Evolutionary conservation across 1,284 basidiomycete species (phyloP), one percentile per base, ranked within the genome.

Genomic region (Pascua sp.): DNA sequence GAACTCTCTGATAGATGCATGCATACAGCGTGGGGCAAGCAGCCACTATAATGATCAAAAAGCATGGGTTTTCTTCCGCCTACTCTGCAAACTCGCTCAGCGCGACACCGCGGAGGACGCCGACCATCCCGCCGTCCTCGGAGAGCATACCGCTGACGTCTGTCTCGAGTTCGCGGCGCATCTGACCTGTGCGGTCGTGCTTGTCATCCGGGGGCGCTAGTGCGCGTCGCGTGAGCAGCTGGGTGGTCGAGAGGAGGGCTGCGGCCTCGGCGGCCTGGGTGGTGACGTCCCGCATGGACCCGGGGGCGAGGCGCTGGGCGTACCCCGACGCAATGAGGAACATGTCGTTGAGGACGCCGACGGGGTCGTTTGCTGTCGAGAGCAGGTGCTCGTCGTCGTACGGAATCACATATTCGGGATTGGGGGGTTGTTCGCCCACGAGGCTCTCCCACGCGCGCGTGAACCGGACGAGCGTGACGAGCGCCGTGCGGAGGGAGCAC

Each of bases 361-460:
- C 57, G 5, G 72, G 67, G 55, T 76, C 73, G 39, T 54, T 50
- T 3, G 57, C 36, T 1, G 67, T 54, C 11, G 64, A 57, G 10
- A 53, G 40, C 10, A 48, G 13, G 17, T 56, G 57, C 38, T 63
- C 67, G 47, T 62, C 56, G 40, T 62, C 53, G 40, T 46, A 59
- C 12, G 53, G 57, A 18, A 63, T 46, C 4, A 63, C 45, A 10
- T 52, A 52, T 41, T 55, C 57, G 8, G 53, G 46, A 40, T 50
- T 49, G 11, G 61, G 59, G 85, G 89, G 90, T 50, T 87, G 86
- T 41, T 86, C 85, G 49, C 83, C 80, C 24, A 86, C 84, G 49
- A 96, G 79, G 8, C 89, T 83, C 5, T 76, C 78, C 66, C 89
- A 88, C 0, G 86, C 86, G 17, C 82, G 81, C 62, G 87, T 89